phyloP scores from a whole-genome alignment of 352 stramenopile species.

The Pythium oligandrum region DNA sequence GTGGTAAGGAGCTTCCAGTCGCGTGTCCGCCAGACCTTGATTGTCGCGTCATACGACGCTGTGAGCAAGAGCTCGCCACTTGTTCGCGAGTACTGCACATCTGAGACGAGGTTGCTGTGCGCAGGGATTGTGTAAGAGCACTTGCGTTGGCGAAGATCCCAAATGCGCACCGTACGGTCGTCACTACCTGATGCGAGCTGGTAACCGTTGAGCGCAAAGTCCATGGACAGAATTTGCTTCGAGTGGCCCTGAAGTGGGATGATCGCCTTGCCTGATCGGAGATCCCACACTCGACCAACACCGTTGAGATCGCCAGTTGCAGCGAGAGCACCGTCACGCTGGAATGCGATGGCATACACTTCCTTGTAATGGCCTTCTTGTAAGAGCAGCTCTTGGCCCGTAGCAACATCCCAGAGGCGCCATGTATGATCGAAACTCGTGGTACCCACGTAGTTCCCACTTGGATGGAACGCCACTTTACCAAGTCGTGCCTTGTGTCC shows the following conservation, averaged over 20 bases:
- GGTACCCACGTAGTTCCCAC: constrained; percentile 90
- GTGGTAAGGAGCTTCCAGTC: constrained; percentile 90
- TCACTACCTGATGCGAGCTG: constrained; percentile 92
- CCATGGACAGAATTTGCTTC: constrained; percentile 92
- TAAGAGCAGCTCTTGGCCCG: constrained; percentile 87
- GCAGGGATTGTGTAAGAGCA: constrained; percentile 91
- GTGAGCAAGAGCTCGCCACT: constrained; percentile 88
- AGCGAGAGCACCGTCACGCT: constrained; percentile 91
- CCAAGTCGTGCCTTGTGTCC: constrained; percentile 73
- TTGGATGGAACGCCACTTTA: constrained; percentile 93
- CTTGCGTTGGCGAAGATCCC: constrained; percentile 93
- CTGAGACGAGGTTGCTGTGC: constrained; percentile 93
- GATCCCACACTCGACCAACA: constrained; percentile 94
- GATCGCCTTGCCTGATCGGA: constrained; percentile 93
- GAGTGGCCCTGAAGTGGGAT: constrained; percentile 90
- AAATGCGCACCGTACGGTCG: constrained; percentile 95
- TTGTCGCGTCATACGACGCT: constrained; percentile 92
- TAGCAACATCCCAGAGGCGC: constrained; percentile 97
- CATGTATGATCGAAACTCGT: constrained; percentile 97
- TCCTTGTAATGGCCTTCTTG: constrained; percentile 96
- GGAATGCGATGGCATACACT: constrained; percentile 95
- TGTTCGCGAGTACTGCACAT: constrained; percentile 82
- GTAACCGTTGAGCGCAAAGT: constrained; percentile 93
- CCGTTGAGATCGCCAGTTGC: constrained; percentile 94
- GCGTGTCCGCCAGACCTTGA: constrained; percentile 93